phyloP scores from a whole-genome alignment of 176 grass and related monocot species.

The Miscanthus lutarioriparius region DNA sequence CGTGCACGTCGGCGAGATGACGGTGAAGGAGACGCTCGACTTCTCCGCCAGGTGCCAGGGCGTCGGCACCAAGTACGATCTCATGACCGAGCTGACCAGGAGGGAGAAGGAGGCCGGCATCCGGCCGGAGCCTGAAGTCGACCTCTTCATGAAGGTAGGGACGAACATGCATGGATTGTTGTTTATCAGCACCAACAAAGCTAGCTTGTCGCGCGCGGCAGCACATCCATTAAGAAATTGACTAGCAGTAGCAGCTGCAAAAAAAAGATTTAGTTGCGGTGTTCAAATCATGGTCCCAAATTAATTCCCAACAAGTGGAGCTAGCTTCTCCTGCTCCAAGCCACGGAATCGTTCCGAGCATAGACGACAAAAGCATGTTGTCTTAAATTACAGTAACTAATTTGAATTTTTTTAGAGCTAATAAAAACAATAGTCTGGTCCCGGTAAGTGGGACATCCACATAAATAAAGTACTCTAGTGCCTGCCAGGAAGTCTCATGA shows the following conservation, averaged over 20 bases:
- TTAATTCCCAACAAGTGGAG: background rate
- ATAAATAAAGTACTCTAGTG: background rate
- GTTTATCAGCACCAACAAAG: background rate
- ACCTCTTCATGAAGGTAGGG: slow-evolving; percentile 96
- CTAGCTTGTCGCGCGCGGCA: background rate
- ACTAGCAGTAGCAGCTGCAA: background rate
- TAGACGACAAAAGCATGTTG: background rate
- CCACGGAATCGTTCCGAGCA: background rate
- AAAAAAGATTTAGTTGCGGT: background rate
- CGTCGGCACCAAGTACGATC: slow-evolving; percentile 86
- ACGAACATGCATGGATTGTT: background rate
- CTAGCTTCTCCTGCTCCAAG: background rate
- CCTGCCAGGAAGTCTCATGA: background rate
- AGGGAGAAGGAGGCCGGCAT: slow-evolving; percentile 86
- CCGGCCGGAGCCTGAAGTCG: slow-evolving; percentile 86
- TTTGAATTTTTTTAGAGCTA: background rate
- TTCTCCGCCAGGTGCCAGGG: slow-evolving; percentile 97
- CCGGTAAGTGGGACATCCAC: background rate
- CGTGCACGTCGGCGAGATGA: slow-evolving; percentile 95
- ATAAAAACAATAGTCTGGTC: background rate
- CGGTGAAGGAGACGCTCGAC: slow-evolving; percentile 95
- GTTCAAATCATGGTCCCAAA: slow-evolving; percentile 12
- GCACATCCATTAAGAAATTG: background rate
- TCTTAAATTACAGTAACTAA: background rate
- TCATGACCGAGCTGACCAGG: slow-evolving; percentile 78